A percentile compares a stretch with the other conserved stretches of the same genome.
Evolutionary conservation across 164 flowering plant genomes (phyloP).

Genomic region (Sextonia rubra): DNA sequence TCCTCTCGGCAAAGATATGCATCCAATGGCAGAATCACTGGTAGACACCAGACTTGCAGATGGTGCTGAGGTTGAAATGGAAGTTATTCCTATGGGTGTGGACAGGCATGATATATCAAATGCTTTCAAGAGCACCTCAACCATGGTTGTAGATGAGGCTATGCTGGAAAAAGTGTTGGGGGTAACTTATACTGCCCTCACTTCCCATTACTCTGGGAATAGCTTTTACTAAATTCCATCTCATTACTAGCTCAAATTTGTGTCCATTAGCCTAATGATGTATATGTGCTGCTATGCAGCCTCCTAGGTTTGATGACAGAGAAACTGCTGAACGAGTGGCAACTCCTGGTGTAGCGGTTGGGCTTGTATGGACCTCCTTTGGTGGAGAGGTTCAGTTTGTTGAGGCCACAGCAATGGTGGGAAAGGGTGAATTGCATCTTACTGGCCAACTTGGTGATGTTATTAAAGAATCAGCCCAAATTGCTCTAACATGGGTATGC

Average conservation of each 20-base stretch:
- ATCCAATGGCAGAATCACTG: conserved; percentile 61
- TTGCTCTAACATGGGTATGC: conserved; percentile 95
- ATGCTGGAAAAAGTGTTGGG: conserved; percentile 95
- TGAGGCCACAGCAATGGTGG: conserved; percentile 87
- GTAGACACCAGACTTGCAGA: conserved; percentile 78
- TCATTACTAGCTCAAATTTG: background rate
- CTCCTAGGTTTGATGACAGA: conserved; percentile 90
- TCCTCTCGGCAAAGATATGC: conserved; percentile 69
- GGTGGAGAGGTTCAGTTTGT: conserved; percentile 99
- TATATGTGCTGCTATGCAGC: conserved; percentile 42
- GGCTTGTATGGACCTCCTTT: conserved; percentile 95
- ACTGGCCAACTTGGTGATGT: conserved; percentile 99
- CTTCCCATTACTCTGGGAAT: background rate
- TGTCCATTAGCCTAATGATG: background rate
- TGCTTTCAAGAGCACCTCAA: conserved; percentile 54
- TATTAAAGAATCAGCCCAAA: conserved; percentile 97
- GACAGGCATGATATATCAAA: conserved; percentile 75
- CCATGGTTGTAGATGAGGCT: conserved; percentile 82
- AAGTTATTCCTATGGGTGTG: conserved; percentile 82
- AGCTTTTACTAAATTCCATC: background rate
- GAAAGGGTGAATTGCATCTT: conserved; percentile 93
- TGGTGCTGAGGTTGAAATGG: conserved; percentile 95
- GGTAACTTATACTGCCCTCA: conserved; percentile 38
- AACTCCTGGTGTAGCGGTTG: conserved; percentile 85
- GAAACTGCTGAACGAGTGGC: conserved; percentile 96